phyloP scores from a whole-genome alignment of 345 rosid genomes.

The Linum usitatissimum region DNA sequence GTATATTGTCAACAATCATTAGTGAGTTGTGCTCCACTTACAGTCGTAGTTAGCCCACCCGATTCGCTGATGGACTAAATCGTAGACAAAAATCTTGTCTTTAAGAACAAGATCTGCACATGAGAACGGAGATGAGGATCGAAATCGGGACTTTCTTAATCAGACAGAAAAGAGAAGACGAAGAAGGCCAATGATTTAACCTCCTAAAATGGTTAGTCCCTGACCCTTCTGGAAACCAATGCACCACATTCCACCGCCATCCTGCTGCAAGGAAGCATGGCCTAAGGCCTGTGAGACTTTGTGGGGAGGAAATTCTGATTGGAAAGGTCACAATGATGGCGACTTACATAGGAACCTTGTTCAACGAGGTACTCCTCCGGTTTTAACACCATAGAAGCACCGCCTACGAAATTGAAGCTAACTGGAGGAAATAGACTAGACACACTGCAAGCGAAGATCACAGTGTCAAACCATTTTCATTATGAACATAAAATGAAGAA shows the following conservation, averaged over 20 bases:
- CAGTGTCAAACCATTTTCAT: neutral
- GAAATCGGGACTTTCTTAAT: neutral
- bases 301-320: too few species aligned
- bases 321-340: neutral
- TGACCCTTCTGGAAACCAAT: slow-evolving; percentile 2
- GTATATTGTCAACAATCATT: too few species aligned
- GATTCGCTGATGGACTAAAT: slow-evolving; percentile 6
- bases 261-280: neutral
- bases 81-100: slow-evolving; percentile 9
- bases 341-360: slow-evolving; percentile 4
- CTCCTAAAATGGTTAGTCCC: slow-evolving; percentile 7
- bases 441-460: neutral
- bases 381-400: slow-evolving; percentile 5
- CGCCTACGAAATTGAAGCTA: slow-evolving; percentile 4
- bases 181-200: slow-evolving; percentile 2
- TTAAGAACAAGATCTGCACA: neutral
- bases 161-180: slow-evolving; percentile 2
- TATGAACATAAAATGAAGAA: neutral
- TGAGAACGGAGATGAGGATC: slow-evolving; percentile 8
- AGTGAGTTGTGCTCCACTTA: neutral
- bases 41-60: slow-evolving; percentile 12
- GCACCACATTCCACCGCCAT: slow-evolving; percentile 6
- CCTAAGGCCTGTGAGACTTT: neutral
- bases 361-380: slow-evolving; percentile 6
- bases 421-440: slow-evolving; percentile 1